Base-by-base conservation (phyloP, 1,139 yeast species). In the Candida labiduridarum region DNA sequence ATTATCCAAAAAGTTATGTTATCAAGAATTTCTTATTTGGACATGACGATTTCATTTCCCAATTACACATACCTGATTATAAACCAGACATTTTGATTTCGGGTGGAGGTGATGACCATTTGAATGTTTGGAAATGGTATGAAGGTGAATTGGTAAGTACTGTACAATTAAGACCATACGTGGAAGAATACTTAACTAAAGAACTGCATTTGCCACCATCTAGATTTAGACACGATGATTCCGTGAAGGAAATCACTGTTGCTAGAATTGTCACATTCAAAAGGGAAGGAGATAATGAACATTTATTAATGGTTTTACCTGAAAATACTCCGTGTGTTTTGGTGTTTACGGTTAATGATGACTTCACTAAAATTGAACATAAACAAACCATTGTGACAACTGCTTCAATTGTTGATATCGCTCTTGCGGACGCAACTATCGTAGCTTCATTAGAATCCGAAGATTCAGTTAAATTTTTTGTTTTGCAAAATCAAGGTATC, bases 1-100 rank as follows among this genome's bases (percentile, higher is more conserved):
- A 84, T 56, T 91, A 79, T 59, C 98, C 98, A 1, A 79, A 87
- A 55, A 76, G 94, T 3, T 89, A 74, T 60, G 83, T 91, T 19
- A 84, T 94, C 44, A 88, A 89, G 56, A 81, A 84, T 59, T 91
- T 90, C 84, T 73, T 92, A 51, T 90, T 90, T 65, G 98, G 96
- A 3, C 98, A 94, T 66, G 76, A 76, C 43, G 89, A 91, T 65
- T 95, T 89, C 61, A 85, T 92, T 12, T 84, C 96, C 3, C 72
- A 80, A 5, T 66, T 90, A 56, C 69, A 74, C 46, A 68, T 84
- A 30, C 85, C 88, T 33, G 59, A 65, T 12, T 80, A 82, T 78
- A 67, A 77, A 38, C 65, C 74, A 6, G 56, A 63, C 25, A 44
- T 71, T 14, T 73, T 94, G 51, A 69, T 91, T 19, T 86, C 94